Conservation (phyloP, 1,284 basidiomycete genomes). For the Schizopora paradoxa region DNA sequence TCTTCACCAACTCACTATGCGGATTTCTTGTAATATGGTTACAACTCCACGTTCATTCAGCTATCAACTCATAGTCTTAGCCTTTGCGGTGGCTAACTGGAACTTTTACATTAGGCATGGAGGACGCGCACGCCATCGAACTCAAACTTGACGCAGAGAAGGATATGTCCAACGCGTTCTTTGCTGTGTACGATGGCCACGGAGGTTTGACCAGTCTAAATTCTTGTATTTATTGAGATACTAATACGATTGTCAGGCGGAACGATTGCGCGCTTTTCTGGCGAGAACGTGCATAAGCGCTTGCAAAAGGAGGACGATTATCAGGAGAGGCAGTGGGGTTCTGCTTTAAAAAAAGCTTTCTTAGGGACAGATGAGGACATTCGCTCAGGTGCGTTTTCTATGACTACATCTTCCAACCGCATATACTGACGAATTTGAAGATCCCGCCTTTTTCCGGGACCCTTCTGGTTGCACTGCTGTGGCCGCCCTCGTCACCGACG, state of each 20-base stretch:
- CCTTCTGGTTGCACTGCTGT: slow-evolving; percentile 98
- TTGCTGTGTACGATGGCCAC: slow-evolving; percentile 98
- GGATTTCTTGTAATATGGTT: background rate
- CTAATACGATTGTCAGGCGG: slow-evolving; percentile 49
- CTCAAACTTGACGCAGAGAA: slow-evolving; percentile 57
- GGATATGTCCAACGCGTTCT: slow-evolving; percentile 64
- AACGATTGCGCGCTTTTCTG: slow-evolving; percentile 87
- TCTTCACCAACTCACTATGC: slow-evolving; percentile 19
- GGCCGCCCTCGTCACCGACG: slow-evolving; percentile 74
- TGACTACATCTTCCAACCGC: slow-evolving; percentile 10
- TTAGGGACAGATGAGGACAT: slow-evolving; percentile 94
- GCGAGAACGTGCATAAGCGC: slow-evolving; percentile 83
- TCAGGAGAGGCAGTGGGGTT: slow-evolving; percentile 61
- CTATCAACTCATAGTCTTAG: background rate
- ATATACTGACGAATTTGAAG: slow-evolving; percentile 36
- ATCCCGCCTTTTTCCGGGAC: slow-evolving; percentile 83
- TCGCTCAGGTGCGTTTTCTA: slow-evolving; percentile 61
- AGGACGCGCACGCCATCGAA: slow-evolving; percentile 90
- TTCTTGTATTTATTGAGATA: slow-evolving; percentile 15
- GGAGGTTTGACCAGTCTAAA: slow-evolving; percentile 62
- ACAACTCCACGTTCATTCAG: background rate
- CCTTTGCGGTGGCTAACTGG: slow-evolving; percentile 12
- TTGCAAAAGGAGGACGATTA: slow-evolving; percentile 75
- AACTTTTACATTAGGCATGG: slow-evolving; percentile 70
- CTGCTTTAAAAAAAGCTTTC: slow-evolving; percentile 85